These are phyloP conservation scores for Calonectria pseudoreteaudii DNA, from an alignment of 2,329 filamentous ascomycete genomes.

Conservation along the genomic window DNA sequence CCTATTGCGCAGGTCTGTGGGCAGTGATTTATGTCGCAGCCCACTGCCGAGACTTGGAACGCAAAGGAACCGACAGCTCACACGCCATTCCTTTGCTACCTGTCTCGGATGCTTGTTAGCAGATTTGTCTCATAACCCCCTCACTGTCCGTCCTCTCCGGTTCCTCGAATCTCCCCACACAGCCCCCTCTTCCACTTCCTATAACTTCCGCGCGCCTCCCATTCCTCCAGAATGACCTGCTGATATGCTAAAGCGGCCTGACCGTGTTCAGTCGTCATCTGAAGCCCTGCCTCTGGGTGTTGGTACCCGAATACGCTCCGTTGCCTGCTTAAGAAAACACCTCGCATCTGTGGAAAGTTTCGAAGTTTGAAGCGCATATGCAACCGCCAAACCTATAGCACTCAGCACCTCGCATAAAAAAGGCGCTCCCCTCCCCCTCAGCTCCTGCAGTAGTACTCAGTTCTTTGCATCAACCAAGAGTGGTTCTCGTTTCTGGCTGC, in stretches of 20 bases:
- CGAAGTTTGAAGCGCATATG: background rate
- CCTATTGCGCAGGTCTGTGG: constrained; percentile 20
- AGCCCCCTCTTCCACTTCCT: constrained; percentile 3
- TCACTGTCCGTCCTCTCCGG: constrained; percentile 12
- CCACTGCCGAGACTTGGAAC: constrained; percentile 21
- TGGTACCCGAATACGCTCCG: background rate
- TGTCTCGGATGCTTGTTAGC: background rate
- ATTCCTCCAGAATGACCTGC: constrained; percentile 22
- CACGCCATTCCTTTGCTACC: constrained; percentile 8
- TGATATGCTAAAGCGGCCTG: constrained; percentile 3
- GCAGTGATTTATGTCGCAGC: constrained; percentile 28
- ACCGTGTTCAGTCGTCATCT: background rate
- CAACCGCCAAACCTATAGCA: background rate
- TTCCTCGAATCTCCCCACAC: constrained; percentile 2
- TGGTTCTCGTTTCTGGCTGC: no score
- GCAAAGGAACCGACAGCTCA: constrained; percentile 9
- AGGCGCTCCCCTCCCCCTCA: constrained; percentile 19
- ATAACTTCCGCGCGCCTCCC: constrained; percentile 2
- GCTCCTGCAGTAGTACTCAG: constrained; percentile 2
- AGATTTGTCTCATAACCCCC: constrained; percentile 19
- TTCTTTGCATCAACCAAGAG: background rate
- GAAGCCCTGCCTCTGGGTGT: constrained; percentile 8
- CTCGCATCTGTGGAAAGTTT: background rate
- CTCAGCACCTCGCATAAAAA: background rate
- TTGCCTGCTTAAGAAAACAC: background rate